Evolutionary conservation across 2,329 filamentous ascomycete genomes (phyloP).

Genomic region (Samsoniella hepiali): DNA sequence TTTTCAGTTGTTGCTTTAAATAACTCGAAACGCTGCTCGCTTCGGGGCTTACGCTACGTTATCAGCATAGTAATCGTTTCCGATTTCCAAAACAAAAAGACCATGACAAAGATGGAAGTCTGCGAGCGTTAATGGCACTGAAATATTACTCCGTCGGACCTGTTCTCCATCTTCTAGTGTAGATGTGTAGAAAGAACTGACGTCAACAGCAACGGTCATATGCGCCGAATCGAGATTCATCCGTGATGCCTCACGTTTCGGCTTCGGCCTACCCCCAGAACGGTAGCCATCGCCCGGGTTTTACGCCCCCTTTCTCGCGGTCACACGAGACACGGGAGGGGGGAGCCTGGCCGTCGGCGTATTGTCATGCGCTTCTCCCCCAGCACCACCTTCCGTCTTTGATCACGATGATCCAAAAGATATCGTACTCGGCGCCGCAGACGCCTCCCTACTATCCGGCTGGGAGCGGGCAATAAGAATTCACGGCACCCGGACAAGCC

Average conservation of each 20-base stretch:
- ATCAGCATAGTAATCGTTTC: background rate
- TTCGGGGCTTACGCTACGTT: background rate
- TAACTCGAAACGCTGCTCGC: slow-evolving; percentile 6
- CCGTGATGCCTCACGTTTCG: background rate
- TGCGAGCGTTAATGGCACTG: background rate
- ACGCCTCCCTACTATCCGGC: too few species aligned
- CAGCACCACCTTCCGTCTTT: background rate
- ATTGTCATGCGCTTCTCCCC: too few species aligned
- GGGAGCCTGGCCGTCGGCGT: background rate
- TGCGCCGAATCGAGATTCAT: background rate
- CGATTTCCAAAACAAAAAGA: background rate
- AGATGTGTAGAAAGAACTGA: background rate
- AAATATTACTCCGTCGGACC: background rate
- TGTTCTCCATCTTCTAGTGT: background rate
- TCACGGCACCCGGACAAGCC: background rate
- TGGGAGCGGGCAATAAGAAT: too few species aligned
- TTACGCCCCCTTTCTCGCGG: background rate
- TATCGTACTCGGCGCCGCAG: too few species aligned
- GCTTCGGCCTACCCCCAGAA: background rate
- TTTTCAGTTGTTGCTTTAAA: background rate
- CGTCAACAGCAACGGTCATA: background rate
- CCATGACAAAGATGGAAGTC: background rate
- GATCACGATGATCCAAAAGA: background rate
- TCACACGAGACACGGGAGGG: background rate
- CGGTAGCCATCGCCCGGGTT: slow-evolving; percentile 3